These are phyloP conservation scores for Prunus campanulata DNA, from an alignment of 306 rosid genomes.

Conservation along the genomic window DNA sequence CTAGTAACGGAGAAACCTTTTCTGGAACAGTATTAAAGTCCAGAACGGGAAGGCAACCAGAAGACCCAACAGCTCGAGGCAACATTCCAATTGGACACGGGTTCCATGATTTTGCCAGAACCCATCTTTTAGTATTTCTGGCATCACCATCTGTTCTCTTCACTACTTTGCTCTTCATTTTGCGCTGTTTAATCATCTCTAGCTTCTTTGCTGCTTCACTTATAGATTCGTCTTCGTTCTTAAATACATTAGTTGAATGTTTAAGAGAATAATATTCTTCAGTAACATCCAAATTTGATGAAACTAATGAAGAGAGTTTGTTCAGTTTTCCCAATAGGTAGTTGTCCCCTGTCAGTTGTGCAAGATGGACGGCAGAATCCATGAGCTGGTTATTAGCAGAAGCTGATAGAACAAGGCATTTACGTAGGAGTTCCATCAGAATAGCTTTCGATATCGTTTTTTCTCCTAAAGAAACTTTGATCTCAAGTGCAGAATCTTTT, in stretches of 20 bases:
- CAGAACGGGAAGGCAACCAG: conserved; percentile 66
- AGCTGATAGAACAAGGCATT: conserved; percentile 59
- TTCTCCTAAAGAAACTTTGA: conserved; percentile 30
- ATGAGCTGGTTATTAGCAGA: conserved; percentile 59
- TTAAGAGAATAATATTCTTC: conserved; percentile 26
- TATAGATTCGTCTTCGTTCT: conserved; percentile 49
- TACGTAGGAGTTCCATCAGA: conserved; percentile 54
- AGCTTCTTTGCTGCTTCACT: conserved; percentile 54
- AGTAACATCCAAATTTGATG: conserved; percentile 32
- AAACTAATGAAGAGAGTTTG: conserved; percentile 42
- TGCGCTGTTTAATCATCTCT: conserved; percentile 52
- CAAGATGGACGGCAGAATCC: conserved; percentile 56
- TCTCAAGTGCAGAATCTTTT: conserved; percentile 11
- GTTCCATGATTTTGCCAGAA: conserved; percentile 67
- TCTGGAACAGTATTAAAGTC: conserved; percentile 21
- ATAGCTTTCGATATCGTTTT: conserved; percentile 39
- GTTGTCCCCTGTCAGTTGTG: conserved; percentile 47
- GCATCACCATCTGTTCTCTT: conserved; percentile 25
- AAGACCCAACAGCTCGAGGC: conserved; percentile 61
- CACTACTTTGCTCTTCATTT: conserved; percentile 31
- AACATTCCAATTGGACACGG: conserved; percentile 93
- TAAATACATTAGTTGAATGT: conserved; percentile 29
- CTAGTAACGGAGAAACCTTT: conserved; percentile 21
- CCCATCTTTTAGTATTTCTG: conserved; percentile 48
- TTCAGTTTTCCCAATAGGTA: conserved; percentile 43